Evolutionary conservation across 2,329 filamentous ascomycete genomes (phyloP), one percentile per base, ranked within the genome.

Genomic region (Ophiostoma novo-ulmi): DNA sequence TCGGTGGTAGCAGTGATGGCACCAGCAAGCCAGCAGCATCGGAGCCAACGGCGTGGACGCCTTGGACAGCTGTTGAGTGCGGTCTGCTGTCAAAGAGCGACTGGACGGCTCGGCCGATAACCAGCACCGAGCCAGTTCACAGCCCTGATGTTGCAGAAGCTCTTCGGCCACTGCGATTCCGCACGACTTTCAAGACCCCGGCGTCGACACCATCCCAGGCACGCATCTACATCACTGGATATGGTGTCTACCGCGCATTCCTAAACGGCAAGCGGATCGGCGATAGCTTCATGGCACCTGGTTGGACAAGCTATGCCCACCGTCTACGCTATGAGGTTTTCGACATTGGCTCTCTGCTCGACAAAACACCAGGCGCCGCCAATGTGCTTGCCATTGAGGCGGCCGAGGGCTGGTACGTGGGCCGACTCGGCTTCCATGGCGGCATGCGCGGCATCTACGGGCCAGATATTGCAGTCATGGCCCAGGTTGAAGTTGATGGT

Each of bases 371-470:
- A 5, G 58, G 58, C 6, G 48, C 63, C 0, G 8, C 74, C 5
- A 72, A 72, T 22, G 74, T 75, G 0, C 75, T 84, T 66, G 78
- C 75, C 1, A 77, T 80, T 2, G 78, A 80, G 20, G 79, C 84
- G 36, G 81, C 76, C 5, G 81, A 82, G 74, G 82, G 82, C 3
- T 85, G 82, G 82, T 84, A 78, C 68, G 73, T 75, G 67, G 79
- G 80, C 7, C 75, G 79, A 8, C 74, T 81, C 6, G 77, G 77
- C 2, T 68, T 71, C n/a, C 44, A 63, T 20, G 67, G 68, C 41
- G 65, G 52, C 5, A n/a, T 5, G 20, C 77, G 80, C 10, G 77
- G 78, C 36, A 78, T 80, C 41, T 82, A 79, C 61, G 82, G 82
- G 4, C 76, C 81, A 22, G 78, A 76, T 0, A 74, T 83, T 3